Base-by-base conservation (phyloP, 768 basidiomycete genomes). In the Boletus pseudopeckii region DNA sequence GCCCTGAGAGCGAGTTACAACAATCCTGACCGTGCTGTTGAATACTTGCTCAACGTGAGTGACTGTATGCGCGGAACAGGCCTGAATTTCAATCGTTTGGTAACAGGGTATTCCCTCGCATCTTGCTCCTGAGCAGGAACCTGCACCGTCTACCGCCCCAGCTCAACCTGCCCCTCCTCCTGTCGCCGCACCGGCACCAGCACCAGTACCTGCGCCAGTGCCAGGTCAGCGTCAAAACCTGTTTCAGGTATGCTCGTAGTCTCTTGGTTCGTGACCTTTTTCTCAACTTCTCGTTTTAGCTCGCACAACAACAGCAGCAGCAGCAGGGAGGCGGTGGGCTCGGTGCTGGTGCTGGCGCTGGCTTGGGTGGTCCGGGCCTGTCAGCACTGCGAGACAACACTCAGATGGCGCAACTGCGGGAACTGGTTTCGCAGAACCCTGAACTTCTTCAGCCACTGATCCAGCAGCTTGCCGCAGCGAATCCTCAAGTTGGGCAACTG, bases 1-100 rank as follows among this genome's bases (percentile, higher is more conserved):
- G 94, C 95, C 4, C 68, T 99, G 68, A 79, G 92, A 54, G 97
- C 95, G 26, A 94, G 91, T 66, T 99, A 81, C 75, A 99, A 99
- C 72, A 98, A 99, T 72, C 90, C 97, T 8, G 94, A 98, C 63
- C 82, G 97, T 30, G 97, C 97, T 7, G 96, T 93, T n/a, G 97
- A 99, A 70, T 99, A 99, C 71, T 75, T 99, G 51, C 87, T 98
- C 83, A 96, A 67, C 55, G 96, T 95, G 62, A 60, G 87, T 74
- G 44, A 38, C 43, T 20, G 43, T 34, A 45, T 51, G 50, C 47
- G 34, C n/a, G 37, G 18, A 36, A 45, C 22, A 37, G n/a, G 33
- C 37, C 46, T 52, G 37, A 45, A 30, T 34, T n/a, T 62, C 48
- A 59, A 56, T 53, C 52, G 51, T 26, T 22, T 20, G 30, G 51